Evolutionary conservation across 2,329 filamentous ascomycete species (phyloP), one percentile per base, ranked within the genome.

Genomic region (Colletotrichum echinochloae): DNA sequence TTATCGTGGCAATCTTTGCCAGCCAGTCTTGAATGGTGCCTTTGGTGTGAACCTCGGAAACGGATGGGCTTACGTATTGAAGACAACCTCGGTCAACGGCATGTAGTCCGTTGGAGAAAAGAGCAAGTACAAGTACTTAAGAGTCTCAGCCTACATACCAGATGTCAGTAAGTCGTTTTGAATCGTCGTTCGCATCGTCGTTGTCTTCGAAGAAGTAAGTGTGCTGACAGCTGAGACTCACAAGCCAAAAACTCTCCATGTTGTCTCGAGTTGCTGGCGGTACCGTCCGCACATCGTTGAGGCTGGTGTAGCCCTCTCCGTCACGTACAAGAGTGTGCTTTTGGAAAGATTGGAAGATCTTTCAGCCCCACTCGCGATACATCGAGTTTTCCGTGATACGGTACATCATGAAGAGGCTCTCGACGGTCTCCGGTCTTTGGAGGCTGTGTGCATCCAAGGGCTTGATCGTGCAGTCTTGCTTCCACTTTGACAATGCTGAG

Each of bases 81-180:
- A 90, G 41, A 99, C 94, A 39, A 97, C 86, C 75, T 95, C 89
- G 74, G 95, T 92, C 35, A 98, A 85, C 1, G 95, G 94, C 49
- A 98, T 85, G 37, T 98, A 82, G 71, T 97, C 93, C 20, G 35
- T 49, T 1, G 61, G 61, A 1, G 93, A 95, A 83, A 99, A 99
- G 41, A 99, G 86, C 51, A 99, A 88, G 80, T 97, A 98, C 79
- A 99, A 92, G 80, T 98, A 99, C 82, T 99, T 99, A 57, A 98
- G 85, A 35, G 96, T 98, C 83, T 98, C 96, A 52, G 96, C 95
- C 57, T 65, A n/a, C 26, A 33, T 14, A 8, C 30, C 59, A 54
- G 54, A 68, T 11, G 8, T 60, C 23, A 65, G 54, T 11, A 28
- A 7, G 1, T 23, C 7, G 1, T 28, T 8, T 4, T 9, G 2